Conservation (phyloP, 495 filamentous ascomycete species). For the Glarea lozoyensis region DNA sequence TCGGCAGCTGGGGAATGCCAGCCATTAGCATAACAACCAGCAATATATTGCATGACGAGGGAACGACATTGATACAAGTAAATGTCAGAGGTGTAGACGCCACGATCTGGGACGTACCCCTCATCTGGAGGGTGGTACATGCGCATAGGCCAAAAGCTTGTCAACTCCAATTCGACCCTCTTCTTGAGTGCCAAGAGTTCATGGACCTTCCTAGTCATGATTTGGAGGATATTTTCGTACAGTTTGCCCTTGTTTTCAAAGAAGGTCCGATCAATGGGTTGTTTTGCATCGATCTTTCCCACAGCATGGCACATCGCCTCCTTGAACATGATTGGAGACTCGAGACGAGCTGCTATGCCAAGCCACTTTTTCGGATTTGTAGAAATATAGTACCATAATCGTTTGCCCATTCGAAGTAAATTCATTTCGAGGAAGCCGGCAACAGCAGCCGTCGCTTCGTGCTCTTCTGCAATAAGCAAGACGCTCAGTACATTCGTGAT, state of each 20-base stretch:
- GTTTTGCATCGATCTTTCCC: conserved; percentile 28
- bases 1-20: conserved; percentile 20
- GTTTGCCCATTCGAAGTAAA: conserved; percentile 30
- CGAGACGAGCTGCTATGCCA: conserved; percentile 28
- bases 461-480: conserved; percentile 32
- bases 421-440: conserved; percentile 28
- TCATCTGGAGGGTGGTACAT: conserved; percentile 7
- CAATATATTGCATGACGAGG: conserved; percentile 25
- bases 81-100: conserved; percentile 23
- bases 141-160: conserved; percentile 17
- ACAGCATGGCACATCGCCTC: conserved; percentile 40
- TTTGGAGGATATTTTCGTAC: conserved; percentile 3
- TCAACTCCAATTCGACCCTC: conserved; percentile 19
- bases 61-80: conserved; percentile 27
- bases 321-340: conserved; percentile 33
- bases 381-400: conserved; percentile 30
- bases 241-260: not conserved
- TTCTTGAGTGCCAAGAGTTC: conserved; percentile 23
- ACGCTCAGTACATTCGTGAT: conserved; percentile 23
- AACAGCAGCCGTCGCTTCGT: conserved; percentile 29
- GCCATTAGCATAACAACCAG: conserved; percentile 9
- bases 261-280: conserved; percentile 11
- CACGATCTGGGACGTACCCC: conserved; percentile 5
- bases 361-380: conserved; percentile 32
- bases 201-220: conserved; percentile 12